Evolutionary conservation across 805 yeast species (phyloP).

Genomic region (Tetrapisispora phaffii): DNA sequence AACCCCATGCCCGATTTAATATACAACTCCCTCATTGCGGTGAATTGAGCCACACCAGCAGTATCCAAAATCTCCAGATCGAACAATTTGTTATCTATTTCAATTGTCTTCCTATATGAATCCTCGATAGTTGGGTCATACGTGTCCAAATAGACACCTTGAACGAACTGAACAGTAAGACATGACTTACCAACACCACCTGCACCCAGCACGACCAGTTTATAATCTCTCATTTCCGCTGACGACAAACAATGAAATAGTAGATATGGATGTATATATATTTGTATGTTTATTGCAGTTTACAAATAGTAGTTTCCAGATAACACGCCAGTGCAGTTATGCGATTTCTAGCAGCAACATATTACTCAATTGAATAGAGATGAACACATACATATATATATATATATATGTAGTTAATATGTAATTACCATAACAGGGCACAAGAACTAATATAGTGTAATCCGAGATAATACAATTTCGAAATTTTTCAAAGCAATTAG

Average conservation of each 20-base stretch:
- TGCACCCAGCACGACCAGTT: slow-evolving; percentile 86
- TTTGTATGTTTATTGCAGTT: too few species aligned
- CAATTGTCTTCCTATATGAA: slow-evolving; percentile 80
- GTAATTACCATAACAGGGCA: background rate
- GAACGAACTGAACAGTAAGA: slow-evolving; percentile 83
- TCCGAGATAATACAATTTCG: too few species aligned
- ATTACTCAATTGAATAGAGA: too few species aligned
- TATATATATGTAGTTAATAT: too few species aligned
- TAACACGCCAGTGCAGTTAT: too few species aligned
- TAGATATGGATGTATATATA: background rate
- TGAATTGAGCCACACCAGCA: slow-evolving; percentile 90
- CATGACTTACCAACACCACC: slow-evolving; percentile 98
- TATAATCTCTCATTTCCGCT: slow-evolving; percentile 60
- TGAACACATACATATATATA: too few species aligned
- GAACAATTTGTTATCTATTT: slow-evolving; percentile 79
- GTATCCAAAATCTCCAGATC: slow-evolving; percentile 84
- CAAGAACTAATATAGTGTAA: background rate
- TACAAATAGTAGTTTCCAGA: too few species aligned
- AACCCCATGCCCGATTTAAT: slow-evolving; percentile 88
- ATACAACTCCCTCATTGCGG: slow-evolving; percentile 87
- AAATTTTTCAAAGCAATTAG: too few species aligned
- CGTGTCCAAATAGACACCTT: slow-evolving; percentile 78
- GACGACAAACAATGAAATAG: background rate
- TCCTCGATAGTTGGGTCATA: slow-evolving; percentile 98
- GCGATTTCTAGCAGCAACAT: too few species aligned